Percentiles rank a stretch among this genome's conserved stretches.
These are phyloP conservation scores for Alternaria conjuncta DNA, from an alignment of 2,329 filamentous ascomycete species.

Conservation along the genomic window DNA sequence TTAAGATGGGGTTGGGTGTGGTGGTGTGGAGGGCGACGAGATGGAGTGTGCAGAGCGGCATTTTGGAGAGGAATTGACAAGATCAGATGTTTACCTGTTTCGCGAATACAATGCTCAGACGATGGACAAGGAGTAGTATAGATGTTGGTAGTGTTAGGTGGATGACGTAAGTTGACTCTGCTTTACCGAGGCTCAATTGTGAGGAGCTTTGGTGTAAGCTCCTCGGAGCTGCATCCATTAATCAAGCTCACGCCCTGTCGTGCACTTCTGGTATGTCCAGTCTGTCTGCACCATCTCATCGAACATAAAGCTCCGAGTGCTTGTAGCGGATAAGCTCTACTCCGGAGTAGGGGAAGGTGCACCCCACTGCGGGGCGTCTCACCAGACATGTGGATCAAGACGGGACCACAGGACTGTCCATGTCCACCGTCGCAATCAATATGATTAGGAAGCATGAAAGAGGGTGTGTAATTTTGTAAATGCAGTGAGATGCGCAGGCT, in stretches of 20 bases:
- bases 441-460: neutral
- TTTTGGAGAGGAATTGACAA: slow-evolving; percentile 24
- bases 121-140: neutral
- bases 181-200: slow-evolving; percentile 28
- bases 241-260: neutral
- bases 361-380: neutral
- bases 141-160: slow-evolving; percentile 1
- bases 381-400: neutral
- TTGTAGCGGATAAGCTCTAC: neutral
- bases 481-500: neutral
- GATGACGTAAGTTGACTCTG: slow-evolving; percentile 28
- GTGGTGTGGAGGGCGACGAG: slow-evolving; percentile 53
- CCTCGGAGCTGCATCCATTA: neutral
- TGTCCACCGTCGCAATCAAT: neutral
- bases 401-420: neutral
- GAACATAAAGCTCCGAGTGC: neutral
- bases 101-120: neutral
- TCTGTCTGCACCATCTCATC: neutral
- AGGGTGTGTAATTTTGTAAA: neutral
- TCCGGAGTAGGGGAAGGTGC: neutral
- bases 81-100: neutral
- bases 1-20: slow-evolving; percentile 38
- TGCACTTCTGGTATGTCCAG: neutral
- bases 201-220: slow-evolving; percentile 9
- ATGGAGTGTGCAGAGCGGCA: slow-evolving; percentile 59